Conservation (phyloP, 768 basidiomycete species). For the Russula olivacea region DNA sequence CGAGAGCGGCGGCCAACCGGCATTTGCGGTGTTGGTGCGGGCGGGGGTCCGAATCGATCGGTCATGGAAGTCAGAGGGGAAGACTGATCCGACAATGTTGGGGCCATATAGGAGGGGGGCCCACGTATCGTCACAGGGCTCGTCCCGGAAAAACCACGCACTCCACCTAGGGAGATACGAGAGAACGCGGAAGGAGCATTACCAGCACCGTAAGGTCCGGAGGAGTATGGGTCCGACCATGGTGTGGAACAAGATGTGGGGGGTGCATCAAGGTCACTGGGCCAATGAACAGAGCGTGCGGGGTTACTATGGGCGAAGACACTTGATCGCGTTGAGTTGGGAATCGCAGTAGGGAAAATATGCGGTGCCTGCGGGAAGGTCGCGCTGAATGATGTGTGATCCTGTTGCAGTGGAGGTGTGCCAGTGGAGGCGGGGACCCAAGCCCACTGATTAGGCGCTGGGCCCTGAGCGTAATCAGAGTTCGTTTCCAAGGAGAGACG, state of each 20-base stretch:
- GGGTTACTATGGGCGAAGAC: constrained; percentile 15
- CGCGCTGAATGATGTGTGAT: constrained; percentile 10
- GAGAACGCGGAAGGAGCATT: background rate
- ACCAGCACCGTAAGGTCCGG: background rate
- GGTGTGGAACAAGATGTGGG: background rate
- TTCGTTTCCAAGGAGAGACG: background rate
- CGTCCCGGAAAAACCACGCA: background rate
- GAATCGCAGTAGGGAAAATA: constrained; percentile 14
- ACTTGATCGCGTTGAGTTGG: constrained; percentile 15
- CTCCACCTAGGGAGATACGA: constrained; percentile 3
- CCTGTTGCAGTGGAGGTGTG: constrained; percentile 5
- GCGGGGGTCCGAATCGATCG: background rate
- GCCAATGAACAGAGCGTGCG: constrained; percentile 19
- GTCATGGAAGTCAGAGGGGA: background rate
- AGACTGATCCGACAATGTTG: background rate
- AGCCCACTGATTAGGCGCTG: constrained; percentile 8
- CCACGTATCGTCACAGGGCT: background rate
- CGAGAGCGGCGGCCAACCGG: background rate
- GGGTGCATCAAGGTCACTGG: constrained; percentile 7
- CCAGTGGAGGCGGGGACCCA: constrained; percentile 2
- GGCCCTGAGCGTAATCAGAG: background rate
- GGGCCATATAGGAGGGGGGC: background rate
- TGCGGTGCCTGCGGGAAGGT: constrained; percentile 16
- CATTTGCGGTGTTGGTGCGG: background rate
- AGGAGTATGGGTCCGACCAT: background rate